Percentiles rank a stretch among this genome's conserved stretches.
Conservation (phyloP, 257 asterid genomes). For the Thymus mandschuricus region DNA sequence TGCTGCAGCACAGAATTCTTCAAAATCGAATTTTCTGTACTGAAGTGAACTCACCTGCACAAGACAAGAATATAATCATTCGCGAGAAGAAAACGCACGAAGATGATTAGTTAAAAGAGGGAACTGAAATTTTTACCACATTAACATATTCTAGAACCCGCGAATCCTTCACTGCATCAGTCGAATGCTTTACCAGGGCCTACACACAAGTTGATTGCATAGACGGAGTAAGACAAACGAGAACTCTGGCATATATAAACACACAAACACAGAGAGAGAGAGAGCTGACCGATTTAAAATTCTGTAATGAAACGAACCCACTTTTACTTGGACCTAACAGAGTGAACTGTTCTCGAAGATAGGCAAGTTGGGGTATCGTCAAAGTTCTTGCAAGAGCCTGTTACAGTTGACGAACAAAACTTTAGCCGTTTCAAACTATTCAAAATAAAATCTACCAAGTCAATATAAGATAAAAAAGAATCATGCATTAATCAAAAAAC, state of each 20-base stretch:
- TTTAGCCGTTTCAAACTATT: neutral
- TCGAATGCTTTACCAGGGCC: slow-evolving; percentile 70
- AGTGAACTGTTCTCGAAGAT: slow-evolving; percentile 88
- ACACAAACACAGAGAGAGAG: slow-evolving; percentile 17
- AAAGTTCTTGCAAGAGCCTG: slow-evolving; percentile 95
- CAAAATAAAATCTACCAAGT: neutral
- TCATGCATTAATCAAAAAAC: slow-evolving; percentile 22
- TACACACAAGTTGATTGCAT: slow-evolving; percentile 32
- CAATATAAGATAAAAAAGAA: neutral
- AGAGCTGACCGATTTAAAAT: slow-evolving; percentile 63
- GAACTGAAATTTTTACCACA: slow-evolving; percentile 51
- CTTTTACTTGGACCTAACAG: slow-evolving; percentile 82
- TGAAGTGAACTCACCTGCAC: slow-evolving; percentile 87
- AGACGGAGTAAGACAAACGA: neutral
- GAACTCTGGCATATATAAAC: neutral
- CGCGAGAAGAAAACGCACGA: neutral
- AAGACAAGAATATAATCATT: neutral
- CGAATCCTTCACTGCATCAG: slow-evolving; percentile 95
- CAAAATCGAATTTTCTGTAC: slow-evolving; percentile 80
- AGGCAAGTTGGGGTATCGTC: slow-evolving; percentile 75
- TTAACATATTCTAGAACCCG: slow-evolving; percentile 79
- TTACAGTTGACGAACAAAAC: neutral
- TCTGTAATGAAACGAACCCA: slow-evolving; percentile 73
- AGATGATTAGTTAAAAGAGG: neutral
- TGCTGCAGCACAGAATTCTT: slow-evolving; percentile 90